Base-by-base conservation (phyloP, 2,329 filamentous ascomycete genomes). In the Fusarium sp. region DNA sequence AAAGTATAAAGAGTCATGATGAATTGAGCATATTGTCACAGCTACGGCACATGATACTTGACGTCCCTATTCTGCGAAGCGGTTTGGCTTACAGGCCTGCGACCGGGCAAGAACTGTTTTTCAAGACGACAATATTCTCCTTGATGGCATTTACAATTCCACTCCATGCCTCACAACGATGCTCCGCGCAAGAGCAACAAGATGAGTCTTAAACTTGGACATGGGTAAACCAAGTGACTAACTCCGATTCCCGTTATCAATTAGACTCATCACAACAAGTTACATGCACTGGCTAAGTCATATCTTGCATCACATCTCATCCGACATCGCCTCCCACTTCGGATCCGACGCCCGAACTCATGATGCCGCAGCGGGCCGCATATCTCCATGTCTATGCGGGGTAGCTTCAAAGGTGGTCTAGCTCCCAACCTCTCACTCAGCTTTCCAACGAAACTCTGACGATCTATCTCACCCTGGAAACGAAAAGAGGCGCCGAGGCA, bases 331-430 rank as follows among this genome's bases (percentile, higher is more conserved):
- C 54, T 61, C 32, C 36, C 39, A 22, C 18, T 35, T 69, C 67
- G 67, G 67, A 55, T 39, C 24, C 53, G 66, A 28, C 54, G 41
- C 26, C 53, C 53, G 59, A 59, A 70, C 11, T 28, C 35, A 36
- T 22, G 38, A 70, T 51, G 56, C 56, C 56, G 60, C 41, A 66
- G 47, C 64, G 63, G 45, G 53, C 63, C 65, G 63, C 54, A 57
- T 28, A 36, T 42, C 35, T 24, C 44, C 22, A n/a, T 28, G 17
- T 51, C 42, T 53, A 36, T 70, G 67, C 67, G 67, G 67, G 67
- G 67, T 70, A 70, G 66, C 41, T 69, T 63, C 64, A 10, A 32
- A 50, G 55, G 42, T 30, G 12, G 66, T 35, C 59, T 70, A 70
- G 67, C 60, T 70, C 26, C 39, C 26, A 42, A 24, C 44, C 15